Evolutionary conservation across 2,329 filamentous ascomycete genomes (phyloP), one percentile per base, ranked within the genome.

Genomic region (Xylaria sp.): DNA sequence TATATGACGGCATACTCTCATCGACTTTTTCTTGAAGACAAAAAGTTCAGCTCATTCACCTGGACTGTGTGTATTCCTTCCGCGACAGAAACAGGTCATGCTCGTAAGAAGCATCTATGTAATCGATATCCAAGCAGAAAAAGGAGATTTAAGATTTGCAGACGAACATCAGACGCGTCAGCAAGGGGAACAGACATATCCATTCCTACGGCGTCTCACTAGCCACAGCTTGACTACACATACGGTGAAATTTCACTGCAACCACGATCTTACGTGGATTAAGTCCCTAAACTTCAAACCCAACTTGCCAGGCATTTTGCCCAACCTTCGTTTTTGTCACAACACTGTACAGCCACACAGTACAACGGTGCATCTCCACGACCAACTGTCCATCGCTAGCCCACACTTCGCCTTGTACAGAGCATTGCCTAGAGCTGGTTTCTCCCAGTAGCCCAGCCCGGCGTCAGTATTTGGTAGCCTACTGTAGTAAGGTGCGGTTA

Each of bases 341-440:
- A 46, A 51, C 38, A 44, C 67, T 54, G 44, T 53, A 36, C 53
- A 33, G 42, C 33, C 11, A 9, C 13, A 59, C 56, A 46, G 56
- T 36, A 48, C 23, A 26, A 5, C n/a, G 28, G 57, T 38, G 46
- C 28, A 28, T 60, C 56, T n/a, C 17, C 54, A 51, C 54, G 42
- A 63, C 36, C 36, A 38, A 38, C 56, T 53, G 40, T 40, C 68
- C 48, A 69, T 70, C 66, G 68, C 69, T 69, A 57, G 59, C 26
- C 71, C 26, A 69, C 36, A 68, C 67, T 65, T 70, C 73, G 67
- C 67, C 73, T 68, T 72, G 46, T 49, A 28, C 46, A 49, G 46
- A 49, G 44, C 10, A 13, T 20, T 48, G 26, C 23, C 28, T 2
- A 33, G 51, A 56, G 31, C 31, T 38, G 1, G n/a, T 9, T 36